Base-by-base conservation (phyloP, 2,329 filamentous ascomycete genomes). In the Botrytis sinoallii region DNA sequence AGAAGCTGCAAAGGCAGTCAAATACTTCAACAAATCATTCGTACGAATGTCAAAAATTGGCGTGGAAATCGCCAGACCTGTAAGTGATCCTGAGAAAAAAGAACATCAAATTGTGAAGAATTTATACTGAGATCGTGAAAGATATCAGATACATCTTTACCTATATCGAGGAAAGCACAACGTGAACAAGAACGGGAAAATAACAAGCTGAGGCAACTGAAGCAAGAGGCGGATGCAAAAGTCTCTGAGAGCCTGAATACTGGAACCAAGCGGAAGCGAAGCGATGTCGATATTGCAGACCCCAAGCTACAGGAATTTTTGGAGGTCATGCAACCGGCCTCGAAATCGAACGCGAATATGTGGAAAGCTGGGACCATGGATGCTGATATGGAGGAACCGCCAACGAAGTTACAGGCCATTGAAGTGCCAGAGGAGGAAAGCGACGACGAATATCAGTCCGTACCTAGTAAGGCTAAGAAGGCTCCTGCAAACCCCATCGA, bases 21-120 rank as follows among this genome's bases (percentile, higher is more conserved):
- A 93, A 83, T 97, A 97, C 85, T 98, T 98, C 87, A 95, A 99
- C 86, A 93, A 90, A 82, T 92, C 95, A 76, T 99, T 94, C 84
- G 94, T 99, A 79, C 93, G 94, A 79, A 96, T 98, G 93, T 97
- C 95, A 74, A 97, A 92, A 85, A 94, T 99, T 79, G 88, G 88
- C 44, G 96, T 98, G 75, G 95, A 98, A 84, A 85, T 96, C 80
- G 96, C 96, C 73, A 91, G 89, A 82, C 92, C 96, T 75, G 92
- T 97, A 85, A 81, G 88, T 83, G 5, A 55, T 22, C 25, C 38
- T 20, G 22, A 12, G 14, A 12, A 52, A 52, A 12, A 52, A 52
- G 16, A 16, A 38, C 3, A 18, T 29, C 38, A 52, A 68, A 48
- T 60, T 10, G 4, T 48, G 4, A 29, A 2, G 18, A 40, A 40